A percentile compares a stretch with the other conserved stretches of the same genome.
These are phyloP conservation scores for Pulicaria dysenterica DNA, from an alignment of 129 eudicot species.

Conservation along the genomic window DNA sequence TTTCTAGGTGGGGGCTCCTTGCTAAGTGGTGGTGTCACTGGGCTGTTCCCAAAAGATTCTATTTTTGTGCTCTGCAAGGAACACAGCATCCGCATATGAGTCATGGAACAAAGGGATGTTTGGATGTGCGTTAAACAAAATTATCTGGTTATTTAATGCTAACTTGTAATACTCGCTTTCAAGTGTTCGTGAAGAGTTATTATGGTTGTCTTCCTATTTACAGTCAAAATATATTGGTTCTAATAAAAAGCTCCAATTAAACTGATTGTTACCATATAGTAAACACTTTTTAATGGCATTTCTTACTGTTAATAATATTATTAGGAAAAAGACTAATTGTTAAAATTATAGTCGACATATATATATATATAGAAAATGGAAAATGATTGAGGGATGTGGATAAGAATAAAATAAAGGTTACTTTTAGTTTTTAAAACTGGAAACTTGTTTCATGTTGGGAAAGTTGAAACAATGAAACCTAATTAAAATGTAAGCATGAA, in stretches of 20 bases:
- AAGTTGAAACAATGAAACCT: too few relatives aligned
- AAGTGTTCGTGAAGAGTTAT: too few relatives aligned
- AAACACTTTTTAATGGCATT: neutral
- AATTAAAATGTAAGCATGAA: too few relatives aligned
- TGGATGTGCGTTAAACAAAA: neutral
- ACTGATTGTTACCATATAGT: neutral
- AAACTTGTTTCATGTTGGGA: too few relatives aligned
- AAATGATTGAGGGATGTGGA: too few relatives aligned
- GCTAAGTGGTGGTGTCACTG: conserved; percentile 80
- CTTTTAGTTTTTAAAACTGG: too few relatives aligned
- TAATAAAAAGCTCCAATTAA: too few relatives aligned
- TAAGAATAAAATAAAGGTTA: too few relatives aligned
- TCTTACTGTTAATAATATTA: neutral
- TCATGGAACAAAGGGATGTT: neutral
- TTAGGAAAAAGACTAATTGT: neutral
- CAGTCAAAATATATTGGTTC: too few relatives aligned
- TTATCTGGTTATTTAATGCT: neutral
- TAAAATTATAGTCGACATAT: neutral
- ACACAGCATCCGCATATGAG: neutral
- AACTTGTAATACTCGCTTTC: too few relatives aligned
- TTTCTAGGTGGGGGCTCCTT: conserved; percentile 66
- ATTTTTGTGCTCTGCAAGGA: conserved; percentile 49
- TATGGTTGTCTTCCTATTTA: too few relatives aligned
- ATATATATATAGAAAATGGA: too few relatives aligned
- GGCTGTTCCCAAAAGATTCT: conserved; percentile 65